Evolutionary conservation across 768 basidiomycete genomes (phyloP), one percentile per base, ranked within the genome.

Genomic region (Amanita molliuscula): DNA sequence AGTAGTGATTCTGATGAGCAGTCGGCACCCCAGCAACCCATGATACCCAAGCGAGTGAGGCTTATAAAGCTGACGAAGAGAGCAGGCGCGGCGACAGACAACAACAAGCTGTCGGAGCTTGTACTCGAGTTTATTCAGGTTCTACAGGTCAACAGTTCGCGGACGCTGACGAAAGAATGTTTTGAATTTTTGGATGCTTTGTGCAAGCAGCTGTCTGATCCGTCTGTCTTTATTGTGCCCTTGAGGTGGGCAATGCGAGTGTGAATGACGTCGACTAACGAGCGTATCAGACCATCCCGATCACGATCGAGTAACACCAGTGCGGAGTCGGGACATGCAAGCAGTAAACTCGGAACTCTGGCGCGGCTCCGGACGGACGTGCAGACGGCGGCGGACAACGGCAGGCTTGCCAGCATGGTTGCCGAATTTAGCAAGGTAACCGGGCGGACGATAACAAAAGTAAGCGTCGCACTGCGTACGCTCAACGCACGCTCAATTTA

Each of bases 391-490:
- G 61, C 59, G 43, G 72, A 66, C 51, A 86, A 81, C 57, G 71
- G 68, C 61, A 69, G 70, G 40, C 73, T 89, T 35, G 85, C 80
- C 26, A 60, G 58, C 55, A 75, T 88, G 73, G 76, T 88, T 6
- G 71, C 74, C 6, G 84, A 86, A 44, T 89, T 89, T 62, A 79
- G 79, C 20, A 68, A 72, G 44, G 76, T 84, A 48, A 86, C 82
- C 33, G 81, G 83, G 36, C 72, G 82, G 54, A 86, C 81, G 44
- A 70, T 89, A 48, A 88, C 84, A 29, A 89, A 88, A 74, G 77
- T 75, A 53, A 26, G 56, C 52, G 23, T 16, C 6, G 34, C 11
- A 25, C 20, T 4, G 4, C 20, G 3, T 10, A 37, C 13, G 6
- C 20, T 16, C 10, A 20, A 37, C 53, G 35, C 1, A 31, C 43